These are phyloP conservation scores for Volvox carteri DNA, from an alignment of 163 green algal species.

Conservation along the genomic window DNA sequence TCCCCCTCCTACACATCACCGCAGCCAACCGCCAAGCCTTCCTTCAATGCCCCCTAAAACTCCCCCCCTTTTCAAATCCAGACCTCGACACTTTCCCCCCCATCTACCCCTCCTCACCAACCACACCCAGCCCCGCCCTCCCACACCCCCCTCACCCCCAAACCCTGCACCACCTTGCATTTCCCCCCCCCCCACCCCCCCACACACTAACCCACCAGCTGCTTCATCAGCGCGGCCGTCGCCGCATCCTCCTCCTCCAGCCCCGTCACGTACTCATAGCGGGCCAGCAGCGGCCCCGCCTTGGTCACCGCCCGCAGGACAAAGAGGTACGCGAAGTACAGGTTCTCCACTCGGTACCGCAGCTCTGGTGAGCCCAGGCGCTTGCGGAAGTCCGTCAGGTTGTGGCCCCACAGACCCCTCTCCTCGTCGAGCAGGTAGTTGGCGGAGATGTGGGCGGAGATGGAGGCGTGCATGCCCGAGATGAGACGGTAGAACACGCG, in stretches of 20 bases:
- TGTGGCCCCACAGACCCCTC: conserved; percentile 83
- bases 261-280: conserved; percentile 83
- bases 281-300: conserved; percentile 81
- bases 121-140: not conserved
- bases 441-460: conserved; percentile 88
- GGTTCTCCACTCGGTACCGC: conserved; percentile 86
- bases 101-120: too few species aligned
- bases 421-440: conserved; percentile 91
- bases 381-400: conserved; percentile 82
- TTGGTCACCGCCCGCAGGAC: conserved; percentile 80
- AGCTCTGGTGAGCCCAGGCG: conserved; percentile 60
- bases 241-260: conserved; percentile 78
- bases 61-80: too few species aligned
- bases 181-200: not conserved
- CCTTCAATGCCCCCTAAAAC: too few species aligned
- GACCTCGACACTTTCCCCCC: too few species aligned
- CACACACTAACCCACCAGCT: conserved; percentile 70
- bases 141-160: not conserved
- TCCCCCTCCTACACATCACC: too few species aligned
- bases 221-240: conserved; percentile 78
- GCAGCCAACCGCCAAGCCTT: too few species aligned
- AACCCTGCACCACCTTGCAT: too few species aligned
- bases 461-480: conserved; percentile 93
- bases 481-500: conserved; percentile 93
- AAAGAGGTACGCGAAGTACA: conserved; percentile 98